phyloP scores from a whole-genome alignment of 176 grass and related monocot genomes.

The Phoenix roebelenii region DNA sequence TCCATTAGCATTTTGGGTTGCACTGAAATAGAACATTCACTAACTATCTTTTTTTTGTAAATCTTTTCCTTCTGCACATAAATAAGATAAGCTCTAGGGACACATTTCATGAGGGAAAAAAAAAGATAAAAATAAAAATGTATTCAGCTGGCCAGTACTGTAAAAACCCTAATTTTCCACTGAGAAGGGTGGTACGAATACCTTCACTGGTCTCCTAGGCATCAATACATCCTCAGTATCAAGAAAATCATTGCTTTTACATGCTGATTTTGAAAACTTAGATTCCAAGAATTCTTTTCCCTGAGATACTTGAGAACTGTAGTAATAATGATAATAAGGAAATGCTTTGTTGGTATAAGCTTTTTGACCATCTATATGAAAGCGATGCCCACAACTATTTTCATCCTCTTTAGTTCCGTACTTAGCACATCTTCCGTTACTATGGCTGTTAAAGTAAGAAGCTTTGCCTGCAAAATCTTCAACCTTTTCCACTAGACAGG shows the following conservation, averaged over 20 bases:
- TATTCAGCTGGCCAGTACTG: neutral
- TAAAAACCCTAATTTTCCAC: neutral
- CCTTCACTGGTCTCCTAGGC: neutral
- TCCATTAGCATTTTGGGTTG: neutral
- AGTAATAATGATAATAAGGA: neutral
- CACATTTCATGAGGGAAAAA: neutral
- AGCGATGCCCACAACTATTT: neutral
- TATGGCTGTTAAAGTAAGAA: neutral
- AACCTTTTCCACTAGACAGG: neutral
- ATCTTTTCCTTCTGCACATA: neutral
- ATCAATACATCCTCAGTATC: neutral
- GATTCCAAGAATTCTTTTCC: neutral
- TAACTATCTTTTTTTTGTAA: neutral
- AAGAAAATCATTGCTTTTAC: neutral
- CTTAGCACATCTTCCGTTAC: too few relatives aligned
- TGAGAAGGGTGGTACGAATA: neutral
- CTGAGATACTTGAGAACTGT: neutral
- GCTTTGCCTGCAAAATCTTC: neutral
- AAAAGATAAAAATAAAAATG: neutral
- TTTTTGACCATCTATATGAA: neutral
- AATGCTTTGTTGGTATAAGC: neutral
- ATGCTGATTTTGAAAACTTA: neutral
- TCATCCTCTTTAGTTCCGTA: too few relatives aligned
- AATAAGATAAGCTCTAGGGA: neutral
- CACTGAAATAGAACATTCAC: neutral